Evolutionary conservation across 139 green algal genomes (phyloP), one percentile per base, ranked within the genome.

Genomic region (Chlorokybus atmophyticus): DNA sequence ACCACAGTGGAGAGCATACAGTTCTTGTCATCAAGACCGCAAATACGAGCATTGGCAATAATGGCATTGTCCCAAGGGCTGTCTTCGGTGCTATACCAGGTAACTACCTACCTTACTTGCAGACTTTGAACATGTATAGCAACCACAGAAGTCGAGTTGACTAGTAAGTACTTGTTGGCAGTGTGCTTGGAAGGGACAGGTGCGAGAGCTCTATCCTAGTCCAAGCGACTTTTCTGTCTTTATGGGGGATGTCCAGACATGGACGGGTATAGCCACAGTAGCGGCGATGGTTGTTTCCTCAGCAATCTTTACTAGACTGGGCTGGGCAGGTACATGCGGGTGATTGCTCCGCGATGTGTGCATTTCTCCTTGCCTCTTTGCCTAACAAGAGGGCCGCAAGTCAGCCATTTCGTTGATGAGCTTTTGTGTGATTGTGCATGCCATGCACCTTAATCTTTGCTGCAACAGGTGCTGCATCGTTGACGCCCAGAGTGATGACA

Each of bases 131-230:
- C n/a, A n/a, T n/a, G n/a, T n/a, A n/a, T n/a, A n/a, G n/a, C n/a
- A n/a, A n/a, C n/a, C n/a, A n/a, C n/a, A n/a, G n/a, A n/a, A n/a
- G n/a, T n/a, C n/a, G n/a, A n/a, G n/a, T n/a, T n/a, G n/a, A n/a
- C n/a, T n/a, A n/a, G n/a, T n/a, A n/a, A n/a, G n/a, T n/a, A n/a
- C n/a, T n/a, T n/a, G n/a, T n/a, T n/a, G n/a, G n/a, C 85, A 96
- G 69, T 82, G 94, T 55, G 75, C 82, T 0, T 96, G 83, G 83
- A 96, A 96, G 76, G 76, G 68, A 41, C 83, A 94, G 67, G 78
- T 96, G 48, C 68, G 85, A 24, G 73, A 86, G 52, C 71, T 93
- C 54, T 83, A 83, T 71, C 79, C 86, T 25, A 75, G 68, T 1
- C 86, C 88, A 3, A 57, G 67, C 0, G 82, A 81, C 32, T 96